A percentile compares a stretch with the other conserved stretches of the same genome.
These are phyloP conservation scores for Lachancea mirantina DNA, from an alignment of 805 yeast genomes.

Conservation along the genomic window DNA sequence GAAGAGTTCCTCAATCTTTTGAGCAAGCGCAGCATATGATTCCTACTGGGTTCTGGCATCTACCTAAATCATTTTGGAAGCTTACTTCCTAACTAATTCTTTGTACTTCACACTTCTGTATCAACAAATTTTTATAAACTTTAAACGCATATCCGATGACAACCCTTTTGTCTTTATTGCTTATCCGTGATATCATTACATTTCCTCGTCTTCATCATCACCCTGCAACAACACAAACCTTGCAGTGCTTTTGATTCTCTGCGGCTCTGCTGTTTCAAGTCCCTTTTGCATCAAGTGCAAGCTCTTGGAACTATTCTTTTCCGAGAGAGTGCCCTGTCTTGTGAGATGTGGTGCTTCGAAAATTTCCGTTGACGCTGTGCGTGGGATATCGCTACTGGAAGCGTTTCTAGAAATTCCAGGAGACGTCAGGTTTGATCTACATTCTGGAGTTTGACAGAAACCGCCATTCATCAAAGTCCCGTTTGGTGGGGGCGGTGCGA, in stretches of 20 bases:
- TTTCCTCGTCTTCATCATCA: constrained; percentile 1
- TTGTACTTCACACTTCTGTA: too few species aligned
- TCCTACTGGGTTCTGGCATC: too few species aligned
- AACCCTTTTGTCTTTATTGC: too few species aligned
- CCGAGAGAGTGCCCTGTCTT: constrained; percentile 1
- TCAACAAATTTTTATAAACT: too few species aligned
- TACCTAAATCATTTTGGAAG: too few species aligned
- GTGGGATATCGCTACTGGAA: constrained; percentile 10
- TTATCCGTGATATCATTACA: background rate
- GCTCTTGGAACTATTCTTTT: too few species aligned
- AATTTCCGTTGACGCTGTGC: background rate
- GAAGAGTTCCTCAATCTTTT: constrained; percentile 87
- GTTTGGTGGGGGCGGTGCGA: constrained; percentile 27
- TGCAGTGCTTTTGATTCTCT: background rate
- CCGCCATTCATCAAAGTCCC: constrained; percentile 29
- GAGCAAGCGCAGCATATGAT: constrained; percentile 43
- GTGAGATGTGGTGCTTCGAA: constrained; percentile 3
- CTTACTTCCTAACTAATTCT: too few species aligned
- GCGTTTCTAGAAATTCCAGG: constrained; percentile 23
- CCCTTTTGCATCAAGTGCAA: too few species aligned
- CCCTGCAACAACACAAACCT: background rate
- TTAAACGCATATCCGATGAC: too few species aligned
- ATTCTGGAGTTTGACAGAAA: constrained; percentile 27
- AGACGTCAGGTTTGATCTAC: constrained; percentile 24
- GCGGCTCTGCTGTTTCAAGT: background rate